Evolutionary conservation across 768 basidiomycete genomes (phyloP), one percentile per base, ranked within the genome.

Genomic region (Lepiota venenata): DNA sequence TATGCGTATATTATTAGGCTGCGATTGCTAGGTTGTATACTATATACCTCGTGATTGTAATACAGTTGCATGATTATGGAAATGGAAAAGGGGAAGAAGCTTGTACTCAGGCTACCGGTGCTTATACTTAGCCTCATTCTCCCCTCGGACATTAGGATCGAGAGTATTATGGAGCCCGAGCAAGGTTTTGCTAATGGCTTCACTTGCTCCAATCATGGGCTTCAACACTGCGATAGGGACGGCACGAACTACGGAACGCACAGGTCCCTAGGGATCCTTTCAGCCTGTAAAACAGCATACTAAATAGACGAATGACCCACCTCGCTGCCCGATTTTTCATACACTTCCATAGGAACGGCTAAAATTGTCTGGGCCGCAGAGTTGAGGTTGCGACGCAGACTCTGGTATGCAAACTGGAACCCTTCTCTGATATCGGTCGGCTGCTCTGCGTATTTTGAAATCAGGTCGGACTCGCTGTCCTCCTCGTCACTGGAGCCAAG

Each of bases 341-440:
- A 96, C 10, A 98, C 93, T 69, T 98, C 97, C 96, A 98, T 98
- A 1, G 97, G 97, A 1, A 99, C 93, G 0, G 97, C 96, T 36
- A 99, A 79, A 57, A 99, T 98, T 0, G 97, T 99, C 72, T 99
- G 96, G 21, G 96, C 97, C 22, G 97, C 97, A 40, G 91, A 91
- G 61, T 86, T 88, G 57, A 99, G 68, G 69, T 98, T 98, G 64
- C 75, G 84, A 49, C 81, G 84, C 62, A 99, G 69, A 63, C 92
- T 95, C 66, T 78, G 83, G 68, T 98, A 98, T n/a, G 95, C 97
- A 0, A 84, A 85, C 58, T 93, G 84, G 32, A 99, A 76, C 14
- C 97, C 97, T 64, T 98, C 93, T 61, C 74, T 82, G 38, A 96
- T 77, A 64, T 89, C 85, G 37, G 70, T 70, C 1, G 97, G 97